Evolutionary conservation across 2,329 filamentous ascomycete species (phyloP), one percentile per base, ranked within the genome.

Genomic region (Aureobasidium sp.): DNA sequence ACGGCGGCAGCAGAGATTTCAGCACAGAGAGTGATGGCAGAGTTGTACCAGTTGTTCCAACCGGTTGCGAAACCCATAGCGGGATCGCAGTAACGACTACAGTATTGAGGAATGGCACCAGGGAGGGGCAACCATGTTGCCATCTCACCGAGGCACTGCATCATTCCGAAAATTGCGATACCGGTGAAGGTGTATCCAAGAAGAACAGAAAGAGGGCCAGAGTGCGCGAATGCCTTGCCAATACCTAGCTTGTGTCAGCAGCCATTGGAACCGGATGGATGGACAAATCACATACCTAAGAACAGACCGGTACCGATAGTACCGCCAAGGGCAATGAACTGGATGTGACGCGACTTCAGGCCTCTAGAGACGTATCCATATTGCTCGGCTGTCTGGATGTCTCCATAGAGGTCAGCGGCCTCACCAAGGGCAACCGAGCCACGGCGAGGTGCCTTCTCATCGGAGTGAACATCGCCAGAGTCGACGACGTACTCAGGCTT

Each of bases 1-100:
- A 84, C 77, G 37, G 78, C 77, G n/a, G 81, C 78, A n/a, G 82
- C 82, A 0, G 79, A 78, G 54, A 84, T 82, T 63, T 85, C 82
- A 53, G 79, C 76, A 42, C 71, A 73, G 0, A 76, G 69, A 32
- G 74, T 62, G 25, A 77, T 74, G 0, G 72, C 71, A 49, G 69
- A 60, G 2, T 70, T 70, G 51, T 75, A 76, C 74, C 73, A 76
- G 59, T 76, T 75, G 32, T 76, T 68, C 58, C 55, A 58, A 6
- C 73, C 73, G 6, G 74, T 64, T 14, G 74, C 74, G 16, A 60
- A 60, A 41, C 58, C 59, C 55, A 61, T 50, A 17, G 57, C 57
- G 17, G 48, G 53, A 30, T 59, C 57, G 29, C 59, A 57, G 34
- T 61, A 61, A 30, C 58, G 52, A 39, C 55, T 40, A 29, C 57